A percentile compares a stretch with the other conserved stretches of the same genome.
phyloP scores from a whole-genome alignment of 192 early-diverging fungal genomes.

The Backusella morwellensis region DNA sequence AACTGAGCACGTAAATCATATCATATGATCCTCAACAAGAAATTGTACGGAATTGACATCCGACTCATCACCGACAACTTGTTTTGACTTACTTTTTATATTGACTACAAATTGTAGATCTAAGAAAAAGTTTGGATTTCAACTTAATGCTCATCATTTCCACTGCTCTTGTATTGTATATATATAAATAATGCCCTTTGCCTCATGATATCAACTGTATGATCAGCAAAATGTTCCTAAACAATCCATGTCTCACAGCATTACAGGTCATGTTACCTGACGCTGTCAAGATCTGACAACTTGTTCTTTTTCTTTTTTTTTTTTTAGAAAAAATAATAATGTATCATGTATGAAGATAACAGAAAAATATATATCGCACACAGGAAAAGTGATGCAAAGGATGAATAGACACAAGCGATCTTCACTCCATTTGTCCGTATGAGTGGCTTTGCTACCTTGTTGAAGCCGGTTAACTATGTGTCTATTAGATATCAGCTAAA shows the following conservation, averaged over 20 bases:
- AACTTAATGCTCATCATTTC: slow-evolving; percentile 48
- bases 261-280: slow-evolving; percentile 98
- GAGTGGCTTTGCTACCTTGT: too few species aligned
- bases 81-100: slow-evolving; percentile 85
- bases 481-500: too few species aligned
- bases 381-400: too few species aligned
- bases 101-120: slow-evolving; percentile 97
- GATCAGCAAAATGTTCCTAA: slow-evolving; percentile 95
- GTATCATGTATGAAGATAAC: too few species aligned
- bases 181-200: slow-evolving; percentile 7
- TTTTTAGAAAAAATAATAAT: not conserved
- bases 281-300: slow-evolving; percentile 91
- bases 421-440: too few species aligned
- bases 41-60: slow-evolving; percentile 99
- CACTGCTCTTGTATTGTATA: not conserved
- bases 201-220: slow-evolving; percentile 98
- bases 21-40: slow-evolving; percentile 99
- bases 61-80: slow-evolving; percentile 92
- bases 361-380: too few species aligned
- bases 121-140: slow-evolving; percentile 89
- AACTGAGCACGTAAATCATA: slow-evolving; percentile 88
- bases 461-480: too few species aligned
- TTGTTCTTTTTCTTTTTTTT: slow-evolving; percentile 16
- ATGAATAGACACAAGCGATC: too few species aligned
- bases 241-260: slow-evolving; percentile 99